Evolutionary conservation across 192 early-diverging fungal species (phyloP), one percentile per base, ranked within the genome.

Genomic region (Linnemannia elongata): DNA sequence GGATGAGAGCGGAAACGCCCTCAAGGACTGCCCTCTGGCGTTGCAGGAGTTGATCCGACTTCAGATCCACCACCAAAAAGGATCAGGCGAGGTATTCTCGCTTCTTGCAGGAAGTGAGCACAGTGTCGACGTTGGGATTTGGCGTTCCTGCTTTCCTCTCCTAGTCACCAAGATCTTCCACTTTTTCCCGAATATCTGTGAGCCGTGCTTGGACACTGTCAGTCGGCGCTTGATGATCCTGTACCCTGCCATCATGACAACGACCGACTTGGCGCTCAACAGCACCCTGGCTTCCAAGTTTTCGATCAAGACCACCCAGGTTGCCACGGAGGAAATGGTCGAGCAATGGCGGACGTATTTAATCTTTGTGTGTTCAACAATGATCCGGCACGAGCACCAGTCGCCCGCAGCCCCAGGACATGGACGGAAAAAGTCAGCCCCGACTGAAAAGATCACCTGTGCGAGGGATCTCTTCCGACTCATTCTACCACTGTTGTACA

Each of bases 261-360:
- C 93, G 1, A 87, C 92, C 8, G 95, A 95, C 35, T 82, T 89
- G 12, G 85, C 89, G 6, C 78, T 87, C 69, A 60, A 90, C 35
- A 91, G 91, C 36, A 79, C 90, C 5, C 76, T 89, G 10, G 89
- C 89, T 18, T 88, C 87, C 36, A 93, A 89, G 35, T 87, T 93
- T 27, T 87, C 89, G 18, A 91, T 92, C 82, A 89, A 90, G 39
- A 88, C 74, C 3, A 88, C 80, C 3, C 82, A 88, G 20, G 73
- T 91, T 0, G 92, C 91, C 12, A 93, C 85, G 10, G 85, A 91
- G 44, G 95, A 93, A 38, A 90, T 96, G 30, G 88, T 97, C 47
- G 91, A 93, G 10, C 95, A 96, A 81, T 97, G 96, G 96, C 88
- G 91, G 44, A 88, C 92, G 2, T 96, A 94, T 88, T 80, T 97